These are phyloP conservation scores for Acanthamoeba healyi DNA, from an alignment of 208 protist species.

Conservation along the genomic window DNA sequence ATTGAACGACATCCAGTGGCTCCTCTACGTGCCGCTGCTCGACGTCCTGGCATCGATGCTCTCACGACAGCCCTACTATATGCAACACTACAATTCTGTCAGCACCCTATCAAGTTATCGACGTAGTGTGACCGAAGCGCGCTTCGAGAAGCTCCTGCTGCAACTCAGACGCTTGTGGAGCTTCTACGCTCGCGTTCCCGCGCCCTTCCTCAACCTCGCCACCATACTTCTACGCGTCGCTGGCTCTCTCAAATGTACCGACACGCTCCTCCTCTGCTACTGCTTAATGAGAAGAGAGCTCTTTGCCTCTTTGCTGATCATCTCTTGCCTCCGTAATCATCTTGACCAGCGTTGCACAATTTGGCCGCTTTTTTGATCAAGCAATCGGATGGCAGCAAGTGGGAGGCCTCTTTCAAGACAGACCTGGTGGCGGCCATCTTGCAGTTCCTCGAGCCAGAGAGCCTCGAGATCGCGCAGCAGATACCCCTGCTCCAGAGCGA, in stretches of 20 bases:
- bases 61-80: background rate
- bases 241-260: background rate
- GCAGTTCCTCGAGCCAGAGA: background rate
- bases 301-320: background rate
- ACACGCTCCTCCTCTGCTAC: background rate
- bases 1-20: slow-evolving; percentile 12
- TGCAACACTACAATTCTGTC: background rate
- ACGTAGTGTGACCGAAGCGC: background rate
- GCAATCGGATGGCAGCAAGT: background rate
- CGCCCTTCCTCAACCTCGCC: background rate
- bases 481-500: slow-evolving; percentile 7
- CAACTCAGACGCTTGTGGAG: background rate
- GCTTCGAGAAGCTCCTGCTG: background rate
- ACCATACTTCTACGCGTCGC: background rate
- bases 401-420: background rate
- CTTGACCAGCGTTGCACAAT: background rate
- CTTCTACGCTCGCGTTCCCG: background rate
- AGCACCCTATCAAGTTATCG: background rate
- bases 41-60: background rate
- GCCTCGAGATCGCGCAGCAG: background rate
- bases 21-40: slow-evolving; percentile 51
- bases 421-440: background rate
- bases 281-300: background rate
- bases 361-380: slow-evolving; percentile 46
- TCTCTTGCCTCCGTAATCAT: background rate